Evolutionary conservation across 208 protist genomes (phyloP).

Genomic region (Wallacemonas sp.): DNA sequence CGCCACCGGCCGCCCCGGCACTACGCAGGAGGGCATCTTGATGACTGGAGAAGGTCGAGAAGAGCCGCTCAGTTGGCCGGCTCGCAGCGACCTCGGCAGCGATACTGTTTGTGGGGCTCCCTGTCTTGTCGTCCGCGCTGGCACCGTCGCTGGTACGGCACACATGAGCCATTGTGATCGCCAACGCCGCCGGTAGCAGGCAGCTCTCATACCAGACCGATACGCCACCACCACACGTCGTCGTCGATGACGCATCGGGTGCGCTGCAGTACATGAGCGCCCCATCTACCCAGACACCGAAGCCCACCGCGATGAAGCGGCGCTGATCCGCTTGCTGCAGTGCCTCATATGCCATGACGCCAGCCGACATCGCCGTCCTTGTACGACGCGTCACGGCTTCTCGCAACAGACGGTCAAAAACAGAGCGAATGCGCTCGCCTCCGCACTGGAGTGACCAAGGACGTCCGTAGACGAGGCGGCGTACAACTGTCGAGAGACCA

Average conservation of each 20-base stretch:
- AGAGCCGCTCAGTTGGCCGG: slow-evolving; percentile 8
- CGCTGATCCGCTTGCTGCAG: neutral
- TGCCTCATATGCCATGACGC: slow-evolving; percentile 15
- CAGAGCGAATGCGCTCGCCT: slow-evolving; percentile 18
- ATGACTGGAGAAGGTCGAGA: slow-evolving; percentile 1
- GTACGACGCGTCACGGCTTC: slow-evolving; percentile 5
- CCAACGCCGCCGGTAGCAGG: slow-evolving; percentile 51
- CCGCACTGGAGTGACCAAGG: slow-evolving; percentile 29
- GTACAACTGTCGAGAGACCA: slow-evolving; percentile 16
- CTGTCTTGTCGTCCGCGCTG: neutral
- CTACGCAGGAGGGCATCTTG: slow-evolving; percentile 14
- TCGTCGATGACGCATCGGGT: neutral
- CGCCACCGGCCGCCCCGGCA: neutral
- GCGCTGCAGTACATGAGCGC: slow-evolving; percentile 25
- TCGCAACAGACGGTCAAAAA: slow-evolving; percentile 39
- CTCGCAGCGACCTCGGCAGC: neutral
- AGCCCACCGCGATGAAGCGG: slow-evolving; percentile 1
- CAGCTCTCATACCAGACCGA: slow-evolving; percentile 14
- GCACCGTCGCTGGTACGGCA: neutral
- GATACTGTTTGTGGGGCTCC: neutral
- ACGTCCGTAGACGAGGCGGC: slow-evolving; percentile 27
- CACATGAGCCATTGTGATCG: slow-evolving; percentile 28
- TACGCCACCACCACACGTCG: neutral
- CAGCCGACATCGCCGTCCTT: slow-evolving; percentile 37
- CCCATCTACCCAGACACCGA: slow-evolving; percentile 32